Evolutionary conservation across 177 flowering plant genomes (phyloP).

Genomic region (Vitis hybrid): DNA sequence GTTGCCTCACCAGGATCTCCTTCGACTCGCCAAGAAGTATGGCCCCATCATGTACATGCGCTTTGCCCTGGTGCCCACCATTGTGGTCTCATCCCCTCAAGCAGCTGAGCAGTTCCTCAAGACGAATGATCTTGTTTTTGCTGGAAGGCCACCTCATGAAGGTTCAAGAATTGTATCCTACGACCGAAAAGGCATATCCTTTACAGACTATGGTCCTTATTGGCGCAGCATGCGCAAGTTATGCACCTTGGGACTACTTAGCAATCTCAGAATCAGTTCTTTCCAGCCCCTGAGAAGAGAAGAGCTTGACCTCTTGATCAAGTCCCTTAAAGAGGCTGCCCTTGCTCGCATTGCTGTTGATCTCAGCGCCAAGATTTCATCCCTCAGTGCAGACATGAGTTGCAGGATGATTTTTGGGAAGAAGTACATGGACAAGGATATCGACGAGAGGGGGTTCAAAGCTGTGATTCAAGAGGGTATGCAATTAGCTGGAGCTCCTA

Average conservation of each 20-base stretch:
- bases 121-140: constrained; percentile 44
- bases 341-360: constrained; percentile 11
- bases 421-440: constrained; percentile 23
- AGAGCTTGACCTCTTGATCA: constrained; percentile 30
- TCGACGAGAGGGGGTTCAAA: constrained; percentile 30
- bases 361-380: constrained; percentile 18
- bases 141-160: constrained; percentile 32
- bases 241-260: constrained; percentile 39
- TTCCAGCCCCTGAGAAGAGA: constrained; percentile 39
- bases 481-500: constrained; percentile 18
- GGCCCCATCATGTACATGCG: constrained; percentile 7
- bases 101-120: constrained; percentile 43
- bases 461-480: constrained; percentile 25
- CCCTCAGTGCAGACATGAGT: constrained; percentile 19
- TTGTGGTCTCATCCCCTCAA: constrained; percentile 41
- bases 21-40: no score
- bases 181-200: constrained; percentile 14
- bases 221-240: constrained; percentile 48
- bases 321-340: constrained; percentile 20
- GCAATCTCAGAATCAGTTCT: constrained; percentile 28
- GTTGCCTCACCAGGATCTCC: no score
- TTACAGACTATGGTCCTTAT: constrained; percentile 35
- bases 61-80: constrained; percentile 28
- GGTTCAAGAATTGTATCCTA: constrained; percentile 23
- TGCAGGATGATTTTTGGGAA: constrained; percentile 38